Conservation (phyloP, 2,329 filamentous ascomycete genomes). For the Paraconiothyrium brasiliense region DNA sequence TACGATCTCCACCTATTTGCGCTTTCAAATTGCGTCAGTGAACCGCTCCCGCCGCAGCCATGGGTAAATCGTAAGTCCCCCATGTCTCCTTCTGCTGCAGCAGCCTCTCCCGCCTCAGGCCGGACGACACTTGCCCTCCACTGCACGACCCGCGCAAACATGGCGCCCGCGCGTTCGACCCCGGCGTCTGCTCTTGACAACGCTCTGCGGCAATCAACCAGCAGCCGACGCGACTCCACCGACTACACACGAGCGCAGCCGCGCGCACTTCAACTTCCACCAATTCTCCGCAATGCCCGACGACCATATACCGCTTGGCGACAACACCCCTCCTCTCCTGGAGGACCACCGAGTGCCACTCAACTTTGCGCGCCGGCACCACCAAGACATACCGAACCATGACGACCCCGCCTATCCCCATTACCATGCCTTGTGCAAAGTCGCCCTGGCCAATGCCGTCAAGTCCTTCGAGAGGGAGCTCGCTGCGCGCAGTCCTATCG, state of each 20-base stretch:
- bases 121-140: constrained; percentile 32
- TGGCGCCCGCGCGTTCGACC: constrained; percentile 7
- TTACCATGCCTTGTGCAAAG: constrained; percentile 34
- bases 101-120: constrained; percentile 20
- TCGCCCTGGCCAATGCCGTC: constrained; percentile 39
- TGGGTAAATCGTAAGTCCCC: constrained; percentile 55
- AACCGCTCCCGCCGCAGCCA: constrained; percentile 28
- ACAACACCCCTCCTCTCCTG: constrained; percentile 35
- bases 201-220: constrained; percentile 4
- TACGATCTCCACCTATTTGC: constrained; percentile 2
- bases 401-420: constrained; percentile 36
- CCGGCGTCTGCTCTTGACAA: constrained; percentile 16
- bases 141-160: constrained; percentile 19
- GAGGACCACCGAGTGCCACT: constrained; percentile 34
- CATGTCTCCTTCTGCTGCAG: constrained; percentile 28
- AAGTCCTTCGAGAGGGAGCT: constrained; percentile 36
- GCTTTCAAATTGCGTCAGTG: neutral
- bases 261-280: constrained; percentile 17
- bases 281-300: neutral
- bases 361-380: constrained; percentile 44
- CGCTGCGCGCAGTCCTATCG: constrained; percentile 30
- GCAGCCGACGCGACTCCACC: constrained; percentile 23
- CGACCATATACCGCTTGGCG: constrained; percentile 26
- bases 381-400: constrained; percentile 31
- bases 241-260: constrained; percentile 16